Conservation (phyloP, 148 eudicot genomes). For the Rhododendron kiyosumense region DNA sequence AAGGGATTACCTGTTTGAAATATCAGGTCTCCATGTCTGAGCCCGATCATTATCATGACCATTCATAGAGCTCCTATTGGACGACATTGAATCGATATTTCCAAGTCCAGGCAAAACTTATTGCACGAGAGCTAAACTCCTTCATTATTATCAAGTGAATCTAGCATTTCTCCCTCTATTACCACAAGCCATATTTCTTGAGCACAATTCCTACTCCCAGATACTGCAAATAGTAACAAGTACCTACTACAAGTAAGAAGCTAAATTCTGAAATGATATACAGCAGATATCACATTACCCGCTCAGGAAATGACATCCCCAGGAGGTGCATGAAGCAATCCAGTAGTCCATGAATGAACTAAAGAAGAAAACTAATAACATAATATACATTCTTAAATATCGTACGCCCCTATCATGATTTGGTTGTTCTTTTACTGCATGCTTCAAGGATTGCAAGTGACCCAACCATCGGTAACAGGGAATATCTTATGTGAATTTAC, state of each 20-base stretch:
- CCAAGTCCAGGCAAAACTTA: conserved; percentile 22
- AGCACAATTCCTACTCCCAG: neutral
- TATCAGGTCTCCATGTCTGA: conserved; percentile 12
- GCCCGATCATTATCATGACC: conserved; percentile 13
- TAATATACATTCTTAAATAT: neutral
- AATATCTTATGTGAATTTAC: neutral
- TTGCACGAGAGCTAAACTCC: conserved; percentile 17
- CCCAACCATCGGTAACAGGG: neutral
- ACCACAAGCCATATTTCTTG: neutral
- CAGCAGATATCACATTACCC: neutral
- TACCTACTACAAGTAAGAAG: neutral
- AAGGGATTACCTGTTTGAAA: conserved; percentile 19
- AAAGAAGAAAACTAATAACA: neutral
- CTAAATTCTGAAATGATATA: neutral
- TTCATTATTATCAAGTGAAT: conserved; percentile 15
- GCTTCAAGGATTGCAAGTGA: neutral
- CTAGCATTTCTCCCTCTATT: conserved; percentile 16
- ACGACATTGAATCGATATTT: conserved; percentile 35
- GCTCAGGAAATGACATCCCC: neutral
- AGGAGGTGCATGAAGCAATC: neutral
- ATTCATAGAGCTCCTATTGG: conserved; percentile 28
- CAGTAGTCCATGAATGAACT: neutral
- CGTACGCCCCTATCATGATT: neutral
- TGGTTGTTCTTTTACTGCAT: neutral
- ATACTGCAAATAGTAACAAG: neutral